A percentile compares a stretch with the other conserved stretches of the same genome.
Conservation (phyloP, 805 yeast genomes). For the Saccharomyces mikatae region DNA sequence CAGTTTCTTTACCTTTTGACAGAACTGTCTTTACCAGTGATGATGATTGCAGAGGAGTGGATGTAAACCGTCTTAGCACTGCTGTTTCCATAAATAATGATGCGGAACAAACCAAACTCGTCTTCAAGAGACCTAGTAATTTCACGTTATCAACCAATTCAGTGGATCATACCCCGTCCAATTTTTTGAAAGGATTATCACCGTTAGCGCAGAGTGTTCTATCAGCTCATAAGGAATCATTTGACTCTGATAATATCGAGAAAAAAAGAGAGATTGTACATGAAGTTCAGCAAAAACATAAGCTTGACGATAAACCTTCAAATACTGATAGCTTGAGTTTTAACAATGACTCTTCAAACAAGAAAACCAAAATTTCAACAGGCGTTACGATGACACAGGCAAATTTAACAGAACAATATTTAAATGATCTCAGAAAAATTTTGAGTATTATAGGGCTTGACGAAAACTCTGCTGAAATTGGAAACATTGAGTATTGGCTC, state of each 20-base stretch:
- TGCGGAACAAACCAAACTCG: constrained; percentile 2
- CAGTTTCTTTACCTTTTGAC: constrained; percentile 3
- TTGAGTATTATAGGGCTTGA: constrained; percentile 6
- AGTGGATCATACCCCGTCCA: not conserved
- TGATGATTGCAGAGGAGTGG: not conserved
- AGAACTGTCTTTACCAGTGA: constrained; percentile 5
- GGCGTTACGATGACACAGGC: constrained; percentile 19
- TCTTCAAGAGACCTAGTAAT: constrained; percentile 15
- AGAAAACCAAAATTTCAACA: constrained; percentile 13
- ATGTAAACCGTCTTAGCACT: not conserved
- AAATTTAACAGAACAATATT: constrained; percentile 15
- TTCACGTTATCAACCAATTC: not conserved
- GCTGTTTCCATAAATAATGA: not conserved
- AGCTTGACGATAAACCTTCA: constrained; percentile 2
- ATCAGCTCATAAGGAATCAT: constrained; percentile 1
- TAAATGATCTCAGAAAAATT: constrained; percentile 15
- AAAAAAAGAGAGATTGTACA: not conserved
- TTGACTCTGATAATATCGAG: constrained; percentile 3
- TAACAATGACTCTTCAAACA: constrained; percentile 2
- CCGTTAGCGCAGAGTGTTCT: constrained; percentile 17
- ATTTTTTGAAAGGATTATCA: constrained; percentile 17
- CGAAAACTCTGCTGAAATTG: constrained; percentile 1
- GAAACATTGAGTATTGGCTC: constrained; percentile 17
- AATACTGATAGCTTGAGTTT: not conserved
- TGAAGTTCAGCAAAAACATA: constrained; percentile 1